Evolutionary conservation across 179 eudicot genomes (phyloP).

Genomic region (Amaranthus tricolor): DNA sequence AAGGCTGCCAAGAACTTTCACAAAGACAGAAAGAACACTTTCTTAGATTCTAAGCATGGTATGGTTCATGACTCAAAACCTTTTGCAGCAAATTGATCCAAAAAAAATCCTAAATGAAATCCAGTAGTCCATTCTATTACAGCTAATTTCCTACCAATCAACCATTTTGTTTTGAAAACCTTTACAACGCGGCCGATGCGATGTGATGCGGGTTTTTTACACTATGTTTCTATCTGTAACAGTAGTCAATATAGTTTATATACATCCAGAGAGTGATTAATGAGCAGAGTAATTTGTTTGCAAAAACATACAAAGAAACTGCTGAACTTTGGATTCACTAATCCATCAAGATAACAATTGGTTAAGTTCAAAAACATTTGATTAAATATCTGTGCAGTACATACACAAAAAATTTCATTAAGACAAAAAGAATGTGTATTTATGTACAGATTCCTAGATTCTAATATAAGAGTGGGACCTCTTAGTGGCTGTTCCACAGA

Average conservation of each 20-base stretch:
- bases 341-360: background rate
- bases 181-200: too few species aligned
- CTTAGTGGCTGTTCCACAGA: background rate
- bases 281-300: background rate
- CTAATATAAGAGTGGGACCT: conserved; percentile 6
- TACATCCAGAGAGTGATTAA: background rate
- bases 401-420: background rate
- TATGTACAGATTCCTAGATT: background rate
- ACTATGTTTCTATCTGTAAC: background rate
- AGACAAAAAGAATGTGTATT: background rate
- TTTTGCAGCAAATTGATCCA: background rate
- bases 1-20: background rate
- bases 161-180: background rate
- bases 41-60: background rate
- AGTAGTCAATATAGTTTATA: background rate
- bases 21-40: background rate
- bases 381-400: background rate
- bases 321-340: background rate
- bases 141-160: background rate
- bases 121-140: background rate
- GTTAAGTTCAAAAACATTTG: background rate
- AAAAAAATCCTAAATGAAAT: background rate
- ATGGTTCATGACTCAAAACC: background rate
- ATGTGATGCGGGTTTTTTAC: too few species aligned
- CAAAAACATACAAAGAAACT: background rate